Percentiles rank a stretch among this genome's conserved stretches.
Conservation (phyloP, 1,139 yeast species). For the Meyerozyma elateridarum region DNA sequence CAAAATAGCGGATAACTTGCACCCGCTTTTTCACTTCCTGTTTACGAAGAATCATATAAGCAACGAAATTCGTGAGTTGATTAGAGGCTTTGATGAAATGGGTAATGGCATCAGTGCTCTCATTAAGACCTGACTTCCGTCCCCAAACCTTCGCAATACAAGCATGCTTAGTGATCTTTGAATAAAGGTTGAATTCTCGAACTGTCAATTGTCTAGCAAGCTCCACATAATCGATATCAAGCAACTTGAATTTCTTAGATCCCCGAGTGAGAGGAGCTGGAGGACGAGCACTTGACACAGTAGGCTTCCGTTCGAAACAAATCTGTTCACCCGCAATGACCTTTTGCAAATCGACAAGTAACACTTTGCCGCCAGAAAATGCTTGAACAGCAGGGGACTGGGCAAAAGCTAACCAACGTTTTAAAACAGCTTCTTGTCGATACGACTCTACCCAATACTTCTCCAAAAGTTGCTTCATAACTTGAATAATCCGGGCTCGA, state of each 20-base stretch:
- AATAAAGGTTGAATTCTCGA: slow-evolving; percentile 68
- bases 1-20: slow-evolving; percentile 65
- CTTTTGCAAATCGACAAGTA: slow-evolving; percentile 22
- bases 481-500: slow-evolving; percentile 62
- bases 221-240: slow-evolving; percentile 71
- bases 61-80: slow-evolving; percentile 78
- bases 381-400: slow-evolving; percentile 41
- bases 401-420: slow-evolving; percentile 55
- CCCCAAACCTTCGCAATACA: slow-evolving; percentile 82
- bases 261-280: slow-evolving; percentile 42
- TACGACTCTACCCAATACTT: slow-evolving; percentile 74
- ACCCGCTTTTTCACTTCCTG: slow-evolving; percentile 67
- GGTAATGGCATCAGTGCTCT: slow-evolving; percentile 52
- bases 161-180: slow-evolving; percentile 66
- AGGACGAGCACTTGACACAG: slow-evolving; percentile 25
- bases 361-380: slow-evolving; percentile 31
- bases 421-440: slow-evolving; percentile 44
- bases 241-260: slow-evolving; percentile 41
- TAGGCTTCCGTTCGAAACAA: slow-evolving; percentile 28
- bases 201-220: slow-evolving; percentile 82
- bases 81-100: slow-evolving; percentile 78
- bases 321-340: slow-evolving; percentile 31
- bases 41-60: slow-evolving; percentile 65
- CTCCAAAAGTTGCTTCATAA: slow-evolving; percentile 67
- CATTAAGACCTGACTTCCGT: slow-evolving; percentile 54